A percentile compares a stretch with the other conserved stretches of the same genome.
Evolutionary conservation across 2,329 filamentous ascomycete genomes (phyloP).

Genomic region (Fusarium protoensiforme): DNA sequence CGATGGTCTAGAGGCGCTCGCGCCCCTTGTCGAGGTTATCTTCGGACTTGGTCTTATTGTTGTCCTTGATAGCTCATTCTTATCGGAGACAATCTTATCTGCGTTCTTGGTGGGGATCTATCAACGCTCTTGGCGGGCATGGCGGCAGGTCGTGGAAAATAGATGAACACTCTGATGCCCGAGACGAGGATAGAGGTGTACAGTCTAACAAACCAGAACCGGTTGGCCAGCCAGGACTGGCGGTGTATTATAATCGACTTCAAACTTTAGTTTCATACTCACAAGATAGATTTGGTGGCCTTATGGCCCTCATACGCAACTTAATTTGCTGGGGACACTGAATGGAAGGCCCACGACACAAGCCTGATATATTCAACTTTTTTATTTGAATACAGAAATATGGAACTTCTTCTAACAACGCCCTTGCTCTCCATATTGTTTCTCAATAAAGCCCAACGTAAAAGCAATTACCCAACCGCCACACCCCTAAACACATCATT

Average conservation of each 20-base stretch:
- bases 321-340: too few relatives aligned
- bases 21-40: constrained; percentile 46
- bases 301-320: too few relatives aligned
- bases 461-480: too few relatives aligned
- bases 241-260: too few relatives aligned
- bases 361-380: too few relatives aligned
- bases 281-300: too few relatives aligned
- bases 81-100: constrained; percentile 12
- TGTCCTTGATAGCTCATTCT: constrained; percentile 26
- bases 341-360: too few relatives aligned
- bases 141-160: constrained; percentile 50
- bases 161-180: constrained; percentile 54
- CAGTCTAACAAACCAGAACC: constrained; percentile 72
- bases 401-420: too few relatives aligned
- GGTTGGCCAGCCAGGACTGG: constrained; percentile 72
- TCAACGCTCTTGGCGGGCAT: constrained; percentile 44
- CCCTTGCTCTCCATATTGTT: not conserved
- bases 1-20: constrained; percentile 49
- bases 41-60: constrained; percentile 25
- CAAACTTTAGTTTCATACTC: too few relatives aligned
- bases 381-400: too few relatives aligned
- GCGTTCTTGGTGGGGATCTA: constrained; percentile 40
- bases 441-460: too few relatives aligned
- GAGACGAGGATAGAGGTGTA: constrained; percentile 60
- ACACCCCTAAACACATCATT: too few relatives aligned